These are phyloP conservation scores for Metschnikowia vanudenii DNA, from an alignment of 805 yeast genomes.

Conservation along the genomic window DNA sequence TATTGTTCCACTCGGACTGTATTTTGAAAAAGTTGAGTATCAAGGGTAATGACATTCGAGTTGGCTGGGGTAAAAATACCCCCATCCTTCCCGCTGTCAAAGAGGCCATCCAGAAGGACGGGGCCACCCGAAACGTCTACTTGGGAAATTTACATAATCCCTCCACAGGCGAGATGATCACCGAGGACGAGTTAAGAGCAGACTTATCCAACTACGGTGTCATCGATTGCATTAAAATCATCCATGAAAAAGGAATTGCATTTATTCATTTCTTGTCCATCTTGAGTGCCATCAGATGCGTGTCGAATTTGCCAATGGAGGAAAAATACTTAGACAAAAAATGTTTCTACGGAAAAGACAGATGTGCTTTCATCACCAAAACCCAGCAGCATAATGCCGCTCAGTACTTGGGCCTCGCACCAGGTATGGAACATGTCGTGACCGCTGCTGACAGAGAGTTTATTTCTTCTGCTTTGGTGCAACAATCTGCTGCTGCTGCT, in stretches of 20 bases:
- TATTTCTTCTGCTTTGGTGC: conserved; percentile 74
- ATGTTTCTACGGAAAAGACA: conserved; percentile 88
- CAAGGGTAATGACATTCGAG: conserved; percentile 74
- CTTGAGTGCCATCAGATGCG: conserved; percentile 81
- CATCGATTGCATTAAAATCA: conserved; percentile 80
- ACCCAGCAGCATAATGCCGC: conserved; percentile 98
- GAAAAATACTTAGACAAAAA: conserved; percentile 73
- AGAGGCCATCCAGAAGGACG: conserved; percentile 74
- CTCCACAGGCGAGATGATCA: conserved; percentile 42
- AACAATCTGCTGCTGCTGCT: conserved; percentile 97
- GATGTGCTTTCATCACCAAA: conserved; percentile 91
- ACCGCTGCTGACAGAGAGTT: conserved; percentile 66
- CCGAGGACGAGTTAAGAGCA: conserved; percentile 62
- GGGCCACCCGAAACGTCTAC: conserved; percentile 92
- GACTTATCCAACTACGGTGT: conserved; percentile 76
- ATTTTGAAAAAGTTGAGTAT: conserved; percentile 78
- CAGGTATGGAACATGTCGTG: conserved; percentile 79
- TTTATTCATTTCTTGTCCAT: conserved; percentile 89
- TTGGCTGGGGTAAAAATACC: conserved; percentile 91
- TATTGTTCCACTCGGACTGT: conserved; percentile 91
- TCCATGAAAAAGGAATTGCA: conserved; percentile 80
- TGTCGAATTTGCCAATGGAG: conserved; percentile 63
- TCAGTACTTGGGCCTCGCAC: conserved; percentile 86
- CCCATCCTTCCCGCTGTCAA: conserved; percentile 73
- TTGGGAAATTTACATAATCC: conserved; percentile 74